A percentile compares a stretch with the other conserved stretches of the same genome.
These are phyloP conservation scores for Metarhizium guizhouense DNA, from an alignment of 2,329 filamentous ascomycete genomes.

Conservation along the genomic window DNA sequence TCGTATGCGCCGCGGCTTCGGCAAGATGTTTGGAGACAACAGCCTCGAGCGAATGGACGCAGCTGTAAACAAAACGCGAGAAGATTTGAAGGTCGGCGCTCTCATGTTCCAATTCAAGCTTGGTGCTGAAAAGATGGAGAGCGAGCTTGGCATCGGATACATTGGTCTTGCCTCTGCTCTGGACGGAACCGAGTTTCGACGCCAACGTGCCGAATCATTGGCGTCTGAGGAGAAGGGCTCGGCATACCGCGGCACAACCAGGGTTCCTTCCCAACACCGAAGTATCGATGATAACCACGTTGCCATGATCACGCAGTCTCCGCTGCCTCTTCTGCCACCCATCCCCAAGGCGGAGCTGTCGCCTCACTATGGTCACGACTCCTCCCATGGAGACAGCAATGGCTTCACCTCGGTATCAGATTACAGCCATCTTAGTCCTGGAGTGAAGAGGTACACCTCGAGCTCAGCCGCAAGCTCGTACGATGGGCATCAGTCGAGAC, in stretches of 20 bases:
- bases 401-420: conserved; percentile 3
- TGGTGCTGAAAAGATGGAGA: conserved; percentile 48
- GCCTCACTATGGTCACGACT: conserved; percentile 7
- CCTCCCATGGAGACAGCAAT: conserved; percentile 9
- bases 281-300: conserved; percentile 7
- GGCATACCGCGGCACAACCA: neutral
- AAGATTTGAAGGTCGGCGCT: conserved; percentile 54
- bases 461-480: conserved; percentile 21
- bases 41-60: conserved; percentile 52
- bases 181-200: conserved; percentile 28
- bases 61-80: conserved; percentile 48
- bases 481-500: conserved; percentile 16
- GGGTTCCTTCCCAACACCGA: conserved; percentile 1
- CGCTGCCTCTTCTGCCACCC: conserved; percentile 1
- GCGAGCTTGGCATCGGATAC: conserved; percentile 56
- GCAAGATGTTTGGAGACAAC: conserved; percentile 53
- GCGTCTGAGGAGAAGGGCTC: conserved; percentile 7
- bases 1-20: conserved; percentile 50
- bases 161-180: conserved; percentile 57
- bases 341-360: conserved; percentile 4
- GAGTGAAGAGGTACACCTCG: conserved; percentile 13
- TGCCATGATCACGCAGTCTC: neutral
- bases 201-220: conserved; percentile 7
- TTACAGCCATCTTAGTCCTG: conserved; percentile 5
- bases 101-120: conserved; percentile 58